phyloP scores from a whole-genome alignment of 495 filamentous ascomycete genomes.

The Aspergillus carlsbadensis region DNA sequence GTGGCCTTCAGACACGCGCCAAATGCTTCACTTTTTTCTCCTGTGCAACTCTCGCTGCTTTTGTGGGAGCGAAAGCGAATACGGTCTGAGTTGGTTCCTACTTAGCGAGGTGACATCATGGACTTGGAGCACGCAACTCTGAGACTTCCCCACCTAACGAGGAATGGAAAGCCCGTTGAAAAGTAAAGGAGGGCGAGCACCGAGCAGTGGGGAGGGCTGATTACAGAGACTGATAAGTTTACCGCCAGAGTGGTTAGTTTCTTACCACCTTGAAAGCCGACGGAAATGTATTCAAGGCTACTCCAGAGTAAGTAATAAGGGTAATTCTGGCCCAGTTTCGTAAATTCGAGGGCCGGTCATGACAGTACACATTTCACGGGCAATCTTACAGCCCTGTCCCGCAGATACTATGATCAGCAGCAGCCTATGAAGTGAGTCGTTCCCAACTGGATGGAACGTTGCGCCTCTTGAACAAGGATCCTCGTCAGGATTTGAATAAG shows the following conservation, averaged over 20 bases:
- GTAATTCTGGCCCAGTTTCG: background rate
- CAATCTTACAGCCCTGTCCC: slow-evolving; percentile 3
- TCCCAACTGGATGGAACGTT: slow-evolving; percentile 35
- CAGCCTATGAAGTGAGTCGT: slow-evolving; percentile 1
- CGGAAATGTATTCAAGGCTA: background rate
- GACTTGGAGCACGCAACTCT: slow-evolving; percentile 17
- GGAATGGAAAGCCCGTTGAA: slow-evolving; percentile 2
- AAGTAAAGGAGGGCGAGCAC: slow-evolving; percentile 3
- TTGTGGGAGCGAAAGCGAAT: background rate
- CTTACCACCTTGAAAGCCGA: slow-evolving; percentile 8
- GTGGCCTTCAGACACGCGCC: too few relatives aligned
- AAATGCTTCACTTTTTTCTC: background rate
- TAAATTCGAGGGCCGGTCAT: background rate
- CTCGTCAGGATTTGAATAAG: slow-evolving; percentile 12
- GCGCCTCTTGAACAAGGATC: slow-evolving; percentile 26
- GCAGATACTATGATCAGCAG: background rate
- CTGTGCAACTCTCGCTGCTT: too few relatives aligned
- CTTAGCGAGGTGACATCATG: slow-evolving; percentile 21
- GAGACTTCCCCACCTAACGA: slow-evolving; percentile 4
- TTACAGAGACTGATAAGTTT: slow-evolving; percentile 10
- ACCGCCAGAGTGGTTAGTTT: slow-evolving; percentile 11
- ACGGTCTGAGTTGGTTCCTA: background rate
- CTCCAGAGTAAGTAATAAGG: too few relatives aligned
- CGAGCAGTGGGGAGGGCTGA: background rate
- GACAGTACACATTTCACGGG: background rate